Evolutionary conservation across 352 stramenopile genomes (phyloP).

Genomic region (Phytophthora pseudosyringae): DNA sequence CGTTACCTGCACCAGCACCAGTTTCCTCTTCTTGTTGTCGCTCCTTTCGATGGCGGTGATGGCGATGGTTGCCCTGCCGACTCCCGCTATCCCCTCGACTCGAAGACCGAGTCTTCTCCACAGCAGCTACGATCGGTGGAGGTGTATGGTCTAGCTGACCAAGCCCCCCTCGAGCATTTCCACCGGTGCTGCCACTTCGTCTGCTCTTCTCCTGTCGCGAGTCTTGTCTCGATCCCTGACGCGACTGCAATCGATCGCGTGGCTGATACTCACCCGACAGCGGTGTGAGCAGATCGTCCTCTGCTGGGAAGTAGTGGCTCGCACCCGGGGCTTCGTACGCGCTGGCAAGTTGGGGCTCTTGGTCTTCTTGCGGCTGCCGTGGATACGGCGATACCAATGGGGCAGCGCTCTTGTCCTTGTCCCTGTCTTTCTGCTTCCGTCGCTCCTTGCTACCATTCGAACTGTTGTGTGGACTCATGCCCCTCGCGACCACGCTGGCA

Average conservation of each 20-base stretch:
- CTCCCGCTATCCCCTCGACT: constrained; percentile 34
- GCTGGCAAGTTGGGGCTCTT: constrained; percentile 32
- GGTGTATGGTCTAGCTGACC: constrained; percentile 54
- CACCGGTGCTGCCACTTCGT: constrained; percentile 12
- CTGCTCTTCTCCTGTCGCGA: constrained; percentile 40
- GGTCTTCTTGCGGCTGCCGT: constrained; percentile 31
- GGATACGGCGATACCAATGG: neutral
- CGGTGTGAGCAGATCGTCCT: constrained; percentile 51
- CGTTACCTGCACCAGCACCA: constrained; percentile 3
- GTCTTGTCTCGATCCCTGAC: constrained; percentile 71
- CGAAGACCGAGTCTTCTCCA: constrained; percentile 22
- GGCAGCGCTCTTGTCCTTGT: constrained; percentile 35
- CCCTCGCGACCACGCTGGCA: constrained; percentile 8
- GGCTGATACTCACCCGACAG: constrained; percentile 64
- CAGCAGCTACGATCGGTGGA: constrained; percentile 1
- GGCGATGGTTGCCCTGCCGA: constrained; percentile 33
- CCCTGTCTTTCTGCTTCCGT: constrained; percentile 49
- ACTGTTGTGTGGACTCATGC: constrained; percentile 39
- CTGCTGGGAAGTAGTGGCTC: constrained; percentile 28
- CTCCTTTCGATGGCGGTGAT: constrained; percentile 41
- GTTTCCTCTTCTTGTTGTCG: constrained; percentile 40
- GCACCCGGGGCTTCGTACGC: constrained; percentile 30
- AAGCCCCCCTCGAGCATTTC: constrained; percentile 32
- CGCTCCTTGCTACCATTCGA: constrained; percentile 40
- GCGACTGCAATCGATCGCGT: constrained; percentile 76